Evolutionary conservation across 495 filamentous ascomycete species (phyloP), one percentile per base, ranked within the genome.

Genomic region (Cercophora scortea): DNA sequence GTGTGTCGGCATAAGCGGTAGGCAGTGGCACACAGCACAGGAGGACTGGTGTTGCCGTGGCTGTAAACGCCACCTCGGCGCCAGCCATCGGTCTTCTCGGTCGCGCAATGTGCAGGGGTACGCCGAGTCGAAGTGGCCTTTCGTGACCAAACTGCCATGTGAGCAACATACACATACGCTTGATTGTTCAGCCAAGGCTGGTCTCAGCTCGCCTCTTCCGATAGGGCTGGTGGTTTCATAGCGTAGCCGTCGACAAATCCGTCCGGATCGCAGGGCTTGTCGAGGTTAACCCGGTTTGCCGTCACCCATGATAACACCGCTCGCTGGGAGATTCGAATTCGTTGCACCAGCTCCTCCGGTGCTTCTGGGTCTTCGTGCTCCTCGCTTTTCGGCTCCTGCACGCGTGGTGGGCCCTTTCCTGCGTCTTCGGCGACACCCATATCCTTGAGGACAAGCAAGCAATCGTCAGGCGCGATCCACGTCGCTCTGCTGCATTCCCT

Each of bases 381-480:
- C 2, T 32, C 42, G 6, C 17, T 46, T 41, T 47, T 67, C 53
- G 25, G 47, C 54, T 33, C 38, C 42, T 56, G 15, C 50, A 45
- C 53, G 51, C 70, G 43, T 8, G 76, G 72, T 0, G 72, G 69
- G 0, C 71, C 71, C 9, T 61, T 69, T 0, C 64, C 75, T 4
- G 75, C 77, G n/a, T 80, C 72, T 53, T 88, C 84, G 35, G 85
- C 71, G 34, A 91, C 76, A 7, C 79, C 83, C 86, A 94, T 88
- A 33, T 86, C 84, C 52, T 85, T 81, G 34, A 94, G 72, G 25
- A 89, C 80, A n/a, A 73, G 76, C 39, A 94, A 77, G 32, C 90
- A 85, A 67, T 96, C 91, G 44, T 95, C 90, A 4, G 80, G 79
- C 49, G 82, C 68, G 63, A 96, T 90, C 68, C 86, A 92, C 4